Percentiles rank a stretch among this genome's conserved stretches.
These are phyloP conservation scores for Celoporthe dispersa DNA, from an alignment of 2,329 filamentous ascomycete genomes.

Conservation along the genomic window DNA sequence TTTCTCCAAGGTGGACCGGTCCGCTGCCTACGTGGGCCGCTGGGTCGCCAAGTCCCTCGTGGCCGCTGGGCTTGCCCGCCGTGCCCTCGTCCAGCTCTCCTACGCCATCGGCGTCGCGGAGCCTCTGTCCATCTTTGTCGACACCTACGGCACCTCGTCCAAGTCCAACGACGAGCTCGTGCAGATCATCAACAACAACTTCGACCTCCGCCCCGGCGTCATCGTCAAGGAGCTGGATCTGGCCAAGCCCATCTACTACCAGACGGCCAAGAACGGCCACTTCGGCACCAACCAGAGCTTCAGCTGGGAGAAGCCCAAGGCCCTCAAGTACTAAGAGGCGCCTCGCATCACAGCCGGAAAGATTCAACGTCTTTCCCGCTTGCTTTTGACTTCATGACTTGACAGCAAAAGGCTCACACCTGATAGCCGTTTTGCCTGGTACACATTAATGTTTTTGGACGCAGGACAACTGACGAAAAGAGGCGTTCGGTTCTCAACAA, in stretches of 20 bases:
- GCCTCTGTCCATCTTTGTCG: constrained; percentile 96
- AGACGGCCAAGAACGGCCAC: constrained; percentile 99
- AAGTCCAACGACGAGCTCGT: constrained; percentile 93
- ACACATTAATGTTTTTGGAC: constrained; percentile 26
- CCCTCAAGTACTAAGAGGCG: constrained; percentile 80
- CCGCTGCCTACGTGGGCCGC: constrained; percentile 93
- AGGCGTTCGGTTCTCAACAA: constrained; percentile 45
- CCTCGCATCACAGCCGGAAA: constrained; percentile 30
- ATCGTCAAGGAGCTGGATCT: constrained; percentile 98
- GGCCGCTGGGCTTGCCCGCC: constrained; percentile 83
- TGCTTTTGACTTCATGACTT: constrained; percentile 9
- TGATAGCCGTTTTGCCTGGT: constrained; percentile 4
- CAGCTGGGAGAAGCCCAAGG: constrained; percentile 98
- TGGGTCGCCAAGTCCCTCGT: constrained; percentile 99
- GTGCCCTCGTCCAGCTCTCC: constrained; percentile 94
- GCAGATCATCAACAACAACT: constrained; percentile 92
- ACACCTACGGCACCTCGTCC: constrained; percentile 92
- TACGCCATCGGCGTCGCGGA: constrained; percentile 99
- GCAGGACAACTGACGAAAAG: constrained; percentile 29
- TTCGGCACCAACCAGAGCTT: constrained; percentile 97
- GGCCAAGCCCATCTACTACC: constrained; percentile 94
- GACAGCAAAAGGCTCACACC: background rate
- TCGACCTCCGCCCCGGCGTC: constrained; percentile 96
- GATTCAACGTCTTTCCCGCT: constrained; percentile 39
- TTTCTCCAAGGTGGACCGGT: constrained; percentile 99